A percentile compares a stretch with the other conserved stretches of the same genome.
Conservation (phyloP, 148 eudicot genomes). For the Rheum nobile region DNA sequence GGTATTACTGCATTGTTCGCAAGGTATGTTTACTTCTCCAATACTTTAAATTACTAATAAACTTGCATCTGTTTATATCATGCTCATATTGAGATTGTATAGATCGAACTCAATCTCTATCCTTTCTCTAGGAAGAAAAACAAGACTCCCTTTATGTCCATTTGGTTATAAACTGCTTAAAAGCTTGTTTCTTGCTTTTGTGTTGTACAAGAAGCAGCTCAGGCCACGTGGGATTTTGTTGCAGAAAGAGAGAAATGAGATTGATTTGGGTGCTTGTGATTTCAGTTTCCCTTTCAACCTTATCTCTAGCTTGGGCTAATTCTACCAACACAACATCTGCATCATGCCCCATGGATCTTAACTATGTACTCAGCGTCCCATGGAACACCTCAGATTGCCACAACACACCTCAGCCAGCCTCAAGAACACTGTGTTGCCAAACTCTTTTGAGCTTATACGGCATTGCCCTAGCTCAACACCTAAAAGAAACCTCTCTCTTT, state of each 20-base stretch:
- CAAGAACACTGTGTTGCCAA: slow-evolving; percentile 37
- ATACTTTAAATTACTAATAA: not conserved
- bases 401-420: slow-evolving; percentile 2
- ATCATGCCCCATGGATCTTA: slow-evolving; percentile 45
- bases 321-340: not conserved
- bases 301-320: not conserved
- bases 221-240: not conserved
- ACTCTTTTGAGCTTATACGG: slow-evolving; percentile 58
- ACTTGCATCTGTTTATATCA: not conserved
- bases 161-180: too few relatives aligned
- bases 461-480: slow-evolving; percentile 36
- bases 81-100: not conserved
- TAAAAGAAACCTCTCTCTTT: slow-evolving; percentile 38
- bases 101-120: not conserved
- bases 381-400: slow-evolving; percentile 44
- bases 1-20: slow-evolving; percentile 79
- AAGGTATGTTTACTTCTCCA: slow-evolving; percentile 39
- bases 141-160: too few relatives aligned
- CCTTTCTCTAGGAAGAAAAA: too few relatives aligned
- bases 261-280: slow-evolving; percentile 3
- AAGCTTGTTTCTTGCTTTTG: not conserved
- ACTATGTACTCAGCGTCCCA: slow-evolving; percentile 29
- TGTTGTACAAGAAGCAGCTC: not conserved
- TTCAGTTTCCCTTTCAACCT: not conserved
- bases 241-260: slow-evolving; percentile 1